Percentiles rank a stretch among this genome's conserved stretches.
Evolutionary conservation across 1,139 yeast genomes (phyloP).

Genomic region (Scheffersomyces segobiensis): DNA sequence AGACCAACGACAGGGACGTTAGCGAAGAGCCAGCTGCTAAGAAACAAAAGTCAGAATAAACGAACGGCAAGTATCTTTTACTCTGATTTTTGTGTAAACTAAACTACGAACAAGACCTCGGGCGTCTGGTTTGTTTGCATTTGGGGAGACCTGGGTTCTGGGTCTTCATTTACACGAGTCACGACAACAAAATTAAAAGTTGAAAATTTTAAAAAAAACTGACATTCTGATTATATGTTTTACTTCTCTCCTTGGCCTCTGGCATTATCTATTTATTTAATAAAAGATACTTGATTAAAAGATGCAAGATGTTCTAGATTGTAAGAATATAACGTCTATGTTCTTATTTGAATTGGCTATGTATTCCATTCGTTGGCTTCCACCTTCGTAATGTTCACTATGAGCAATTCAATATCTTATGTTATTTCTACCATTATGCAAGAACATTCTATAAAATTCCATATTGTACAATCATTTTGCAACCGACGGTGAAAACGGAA

Average conservation of each 20-base stretch:
- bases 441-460: not conserved
- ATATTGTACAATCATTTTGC: too few species aligned
- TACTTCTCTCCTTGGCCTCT: not conserved
- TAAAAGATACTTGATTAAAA: not conserved
- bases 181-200: not conserved
- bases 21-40: slow-evolving; percentile 34
- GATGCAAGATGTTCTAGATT: too few species aligned
- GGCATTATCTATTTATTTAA: not conserved
- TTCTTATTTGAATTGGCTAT: too few species aligned
- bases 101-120: not conserved
- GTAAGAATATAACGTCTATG: not conserved
- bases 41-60: slow-evolving; percentile 36
- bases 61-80: slow-evolving; percentile 3
- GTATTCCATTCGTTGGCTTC: too few species aligned
- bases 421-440: too few species aligned
- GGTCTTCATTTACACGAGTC: not conserved
- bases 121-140: not conserved
- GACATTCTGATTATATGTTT: not conserved
- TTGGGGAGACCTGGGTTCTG: not conserved
- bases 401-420: not conserved
- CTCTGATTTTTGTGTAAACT: slow-evolving; percentile 1
- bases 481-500: not conserved
- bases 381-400: too few species aligned
- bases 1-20: slow-evolving; percentile 20
- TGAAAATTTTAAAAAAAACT: not conserved